A percentile compares a stretch with the other conserved stretches of the same genome.
Conservation (phyloP, 305 asterid genomes). For the Salvia sclarea region DNA sequence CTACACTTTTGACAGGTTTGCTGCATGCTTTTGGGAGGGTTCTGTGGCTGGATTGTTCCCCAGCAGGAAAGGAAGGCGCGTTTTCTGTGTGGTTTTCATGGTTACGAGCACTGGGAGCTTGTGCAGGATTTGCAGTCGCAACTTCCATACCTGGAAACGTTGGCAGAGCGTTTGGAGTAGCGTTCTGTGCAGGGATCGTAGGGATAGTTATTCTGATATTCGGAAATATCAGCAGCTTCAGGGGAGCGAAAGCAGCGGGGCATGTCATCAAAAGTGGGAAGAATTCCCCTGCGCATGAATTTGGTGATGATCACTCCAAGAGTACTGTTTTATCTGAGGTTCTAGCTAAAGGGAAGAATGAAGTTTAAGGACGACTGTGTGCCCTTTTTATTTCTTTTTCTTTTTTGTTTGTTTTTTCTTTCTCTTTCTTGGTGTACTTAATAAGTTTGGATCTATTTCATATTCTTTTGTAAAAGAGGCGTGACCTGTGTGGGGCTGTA, state of each 20-base stretch:
- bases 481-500: slow-evolving; percentile 20
- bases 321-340: slow-evolving; percentile 33
- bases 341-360: slow-evolving; percentile 35
- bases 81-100: slow-evolving; percentile 88
- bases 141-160: slow-evolving; percentile 59
- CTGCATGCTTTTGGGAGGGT: slow-evolving; percentile 81
- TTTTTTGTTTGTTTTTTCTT: neutral
- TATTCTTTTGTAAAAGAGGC: slow-evolving; percentile 38
- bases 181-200: slow-evolving; percentile 56
- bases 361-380: slow-evolving; percentile 30
- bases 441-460: slow-evolving; percentile 33
- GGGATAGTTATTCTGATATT: slow-evolving; percentile 68
- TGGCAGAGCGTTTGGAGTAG: slow-evolving; percentile 59
- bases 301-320: slow-evolving; percentile 41
- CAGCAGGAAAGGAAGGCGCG: slow-evolving; percentile 87
- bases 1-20: slow-evolving; percentile 44
- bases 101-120: slow-evolving; percentile 65
- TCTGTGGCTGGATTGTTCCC: slow-evolving; percentile 77
- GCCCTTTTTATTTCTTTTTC: neutral
- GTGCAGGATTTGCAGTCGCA: slow-evolving; percentile 74
- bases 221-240: slow-evolving; percentile 74
- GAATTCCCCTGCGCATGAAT: slow-evolving; percentile 47
- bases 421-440: slow-evolving; percentile 23
- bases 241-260: slow-evolving; percentile 91
- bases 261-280: slow-evolving; percentile 52